Conservation (phyloP, 306 rosid species). For the Ochetophila trinervis region DNA sequence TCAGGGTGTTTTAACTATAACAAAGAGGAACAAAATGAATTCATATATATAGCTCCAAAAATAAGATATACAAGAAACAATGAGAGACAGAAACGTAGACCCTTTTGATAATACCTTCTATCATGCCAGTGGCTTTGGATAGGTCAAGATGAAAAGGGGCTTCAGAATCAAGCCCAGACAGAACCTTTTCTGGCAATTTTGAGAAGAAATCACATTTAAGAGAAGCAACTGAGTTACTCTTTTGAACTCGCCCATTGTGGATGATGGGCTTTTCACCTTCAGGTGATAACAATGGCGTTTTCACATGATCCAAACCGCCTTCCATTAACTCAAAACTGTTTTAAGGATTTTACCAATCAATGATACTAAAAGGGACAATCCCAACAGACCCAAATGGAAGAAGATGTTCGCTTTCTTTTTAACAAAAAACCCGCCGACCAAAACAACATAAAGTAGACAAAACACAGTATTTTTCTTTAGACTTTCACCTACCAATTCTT, state of each 20-base stretch:
- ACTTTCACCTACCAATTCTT: too few relatives aligned
- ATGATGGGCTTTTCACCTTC: constrained; percentile 6
- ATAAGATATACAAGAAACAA: not conserved
- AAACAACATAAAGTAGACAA: not conserved
- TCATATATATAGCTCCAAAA: not conserved
- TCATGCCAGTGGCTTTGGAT: constrained; percentile 41
- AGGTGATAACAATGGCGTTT: constrained; percentile 25
- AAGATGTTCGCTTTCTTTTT: not conserved
- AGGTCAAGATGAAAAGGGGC: constrained; percentile 38
- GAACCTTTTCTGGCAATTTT: constrained; percentile 53
- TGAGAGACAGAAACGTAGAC: not conserved
- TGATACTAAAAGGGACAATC: not conserved
- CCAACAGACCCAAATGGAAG: not conserved
- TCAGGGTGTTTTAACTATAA: not conserved
- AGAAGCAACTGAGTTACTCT: constrained; percentile 22
- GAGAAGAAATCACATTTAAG: constrained; percentile 45
- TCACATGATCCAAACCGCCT: constrained; percentile 19
- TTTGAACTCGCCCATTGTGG: constrained; percentile 4
- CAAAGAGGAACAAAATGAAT: not conserved
- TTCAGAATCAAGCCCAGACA: constrained; percentile 46
- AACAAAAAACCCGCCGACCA: not conserved
- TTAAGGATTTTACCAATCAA: not conserved
- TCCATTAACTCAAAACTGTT: constrained; percentile 10
- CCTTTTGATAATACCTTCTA: constrained; percentile 38
- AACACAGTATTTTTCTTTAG: not conserved